phyloP scores from a whole-genome alignment of 257 asterid species.

The Solanum megistacrolobum region DNA sequence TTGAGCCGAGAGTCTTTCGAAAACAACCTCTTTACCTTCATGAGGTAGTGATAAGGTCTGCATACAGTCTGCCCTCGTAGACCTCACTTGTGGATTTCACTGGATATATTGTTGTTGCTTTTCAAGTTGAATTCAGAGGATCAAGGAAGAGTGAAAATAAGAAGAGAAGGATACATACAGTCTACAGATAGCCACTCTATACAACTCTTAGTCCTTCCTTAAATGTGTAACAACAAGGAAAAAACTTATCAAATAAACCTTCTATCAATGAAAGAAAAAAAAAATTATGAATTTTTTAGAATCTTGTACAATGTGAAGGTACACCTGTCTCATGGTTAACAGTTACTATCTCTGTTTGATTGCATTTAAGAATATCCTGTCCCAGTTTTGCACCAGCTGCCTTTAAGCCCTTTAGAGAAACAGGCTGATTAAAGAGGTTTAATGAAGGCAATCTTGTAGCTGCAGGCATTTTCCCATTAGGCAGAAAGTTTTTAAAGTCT shows the following conservation, averaged over 20 bases:
- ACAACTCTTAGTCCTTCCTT: neutral
- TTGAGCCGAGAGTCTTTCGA: neutral
- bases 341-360: slow-evolving; percentile 33
- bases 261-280: neutral
- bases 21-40: too few relatives aligned
- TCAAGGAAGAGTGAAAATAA: neutral
- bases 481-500: slow-evolving; percentile 52
- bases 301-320: slow-evolving; percentile 70
- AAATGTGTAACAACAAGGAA: neutral
- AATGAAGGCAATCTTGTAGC: slow-evolving; percentile 73
- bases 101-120: neutral
- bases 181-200: neutral
- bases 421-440: slow-evolving; percentile 75
- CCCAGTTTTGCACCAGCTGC: slow-evolving; percentile 83
- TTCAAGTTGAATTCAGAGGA: neutral
- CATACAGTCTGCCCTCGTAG: fast-evolving
- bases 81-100: too few relatives aligned
- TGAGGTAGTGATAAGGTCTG: neutral
- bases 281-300: slow-evolving; percentile 11
- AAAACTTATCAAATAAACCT: neutral
- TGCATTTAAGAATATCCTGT: slow-evolving; percentile 71
- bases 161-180: neutral
- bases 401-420: slow-evolving; percentile 76
- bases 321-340: slow-evolving; percentile 63
- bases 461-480: slow-evolving; percentile 73